Evolutionary conservation across 1,284 basidiomycete genomes (phyloP).

Genomic region (Ganoderma sinense): DNA sequence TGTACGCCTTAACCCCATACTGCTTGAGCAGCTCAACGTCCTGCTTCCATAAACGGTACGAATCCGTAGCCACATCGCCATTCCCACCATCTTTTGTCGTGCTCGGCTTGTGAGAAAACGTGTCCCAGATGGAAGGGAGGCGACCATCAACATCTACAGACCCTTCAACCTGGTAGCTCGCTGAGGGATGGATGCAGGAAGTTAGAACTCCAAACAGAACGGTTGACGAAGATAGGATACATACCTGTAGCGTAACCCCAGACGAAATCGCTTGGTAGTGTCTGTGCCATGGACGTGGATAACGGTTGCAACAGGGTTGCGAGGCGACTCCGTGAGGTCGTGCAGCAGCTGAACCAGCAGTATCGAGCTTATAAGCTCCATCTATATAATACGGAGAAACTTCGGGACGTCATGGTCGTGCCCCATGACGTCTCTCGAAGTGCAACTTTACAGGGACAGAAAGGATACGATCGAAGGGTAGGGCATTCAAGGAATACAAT

Average conservation of each 20-base stretch:
- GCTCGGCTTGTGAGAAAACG: conserved; percentile 70
- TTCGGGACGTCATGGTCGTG: conserved; percentile 10
- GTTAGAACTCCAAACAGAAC: background rate
- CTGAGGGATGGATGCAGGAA: conserved; percentile 18
- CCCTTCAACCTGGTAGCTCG: conserved; percentile 68
- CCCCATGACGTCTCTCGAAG: conserved; percentile 1
- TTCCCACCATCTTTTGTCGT: conserved; percentile 69
- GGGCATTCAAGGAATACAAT: background rate
- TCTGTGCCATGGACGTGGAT: conserved; percentile 19
- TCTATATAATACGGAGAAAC: conserved; percentile 14
- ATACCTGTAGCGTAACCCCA: conserved; percentile 42
- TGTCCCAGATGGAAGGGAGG: conserved; percentile 77
- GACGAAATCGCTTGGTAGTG: conserved; percentile 38
- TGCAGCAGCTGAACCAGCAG: background rate
- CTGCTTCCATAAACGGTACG: conserved; percentile 71
- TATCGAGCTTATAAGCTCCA: conserved; percentile 6
- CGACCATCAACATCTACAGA: conserved; percentile 61
- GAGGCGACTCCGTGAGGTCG: background rate
- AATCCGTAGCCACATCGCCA: conserved; percentile 76
- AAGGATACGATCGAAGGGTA: too few relatives aligned
- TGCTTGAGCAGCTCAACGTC: conserved; percentile 68
- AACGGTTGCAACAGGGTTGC: background rate
- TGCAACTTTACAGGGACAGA: background rate
- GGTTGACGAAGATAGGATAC: background rate
- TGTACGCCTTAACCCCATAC: conserved; percentile 44